Conservation (phyloP, 306 rosid genomes). For the Cyclanthera cordifolia region DNA sequence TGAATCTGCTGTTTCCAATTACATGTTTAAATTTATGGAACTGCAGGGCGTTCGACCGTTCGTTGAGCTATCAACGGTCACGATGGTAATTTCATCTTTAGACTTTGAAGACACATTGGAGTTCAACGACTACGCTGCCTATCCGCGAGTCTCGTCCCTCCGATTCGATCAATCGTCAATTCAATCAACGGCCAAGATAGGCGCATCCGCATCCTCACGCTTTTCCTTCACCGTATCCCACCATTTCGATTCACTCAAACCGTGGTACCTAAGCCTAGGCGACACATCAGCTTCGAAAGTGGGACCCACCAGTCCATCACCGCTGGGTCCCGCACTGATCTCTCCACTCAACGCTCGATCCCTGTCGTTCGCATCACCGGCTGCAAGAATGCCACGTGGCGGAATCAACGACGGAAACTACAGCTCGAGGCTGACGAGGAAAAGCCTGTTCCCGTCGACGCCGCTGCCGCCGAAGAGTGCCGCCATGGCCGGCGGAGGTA, state of each 20-base stretch:
- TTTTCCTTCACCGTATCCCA: slow-evolving; percentile 92
- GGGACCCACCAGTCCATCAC: slow-evolving; percentile 52
- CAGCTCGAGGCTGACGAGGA: slow-evolving; percentile 32
- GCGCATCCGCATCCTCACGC: slow-evolving; percentile 80
- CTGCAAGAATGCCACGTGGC: slow-evolving; percentile 52
- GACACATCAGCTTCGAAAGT: slow-evolving; percentile 87
- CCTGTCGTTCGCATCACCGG: slow-evolving; percentile 82
- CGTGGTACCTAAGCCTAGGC: slow-evolving; percentile 76
- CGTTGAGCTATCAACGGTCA: slow-evolving; percentile 59
- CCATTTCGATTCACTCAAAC: slow-evolving; percentile 76
- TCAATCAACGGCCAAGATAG: slow-evolving; percentile 54
- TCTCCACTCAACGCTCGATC: slow-evolving; percentile 85
- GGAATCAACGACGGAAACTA: slow-evolving; percentile 19
- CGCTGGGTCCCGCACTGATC: slow-evolving; percentile 59
- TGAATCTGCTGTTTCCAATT: not conserved
- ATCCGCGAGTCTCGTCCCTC: slow-evolving; percentile 77
- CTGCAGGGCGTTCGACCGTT: slow-evolving; percentile 81
- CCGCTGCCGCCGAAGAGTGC: slow-evolving; percentile 62
- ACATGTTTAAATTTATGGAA: not conserved
- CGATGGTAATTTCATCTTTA: slow-evolving; percentile 56
- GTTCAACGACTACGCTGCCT: slow-evolving; percentile 50
- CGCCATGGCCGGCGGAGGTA: slow-evolving; percentile 25
- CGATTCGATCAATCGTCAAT: slow-evolving; percentile 53
- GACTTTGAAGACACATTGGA: slow-evolving; percentile 75
- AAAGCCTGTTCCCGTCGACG: slow-evolving; percentile 64